Conservation (phyloP, 2,329 filamentous ascomycete genomes). For the Cucurbitaria berberidis region DNA sequence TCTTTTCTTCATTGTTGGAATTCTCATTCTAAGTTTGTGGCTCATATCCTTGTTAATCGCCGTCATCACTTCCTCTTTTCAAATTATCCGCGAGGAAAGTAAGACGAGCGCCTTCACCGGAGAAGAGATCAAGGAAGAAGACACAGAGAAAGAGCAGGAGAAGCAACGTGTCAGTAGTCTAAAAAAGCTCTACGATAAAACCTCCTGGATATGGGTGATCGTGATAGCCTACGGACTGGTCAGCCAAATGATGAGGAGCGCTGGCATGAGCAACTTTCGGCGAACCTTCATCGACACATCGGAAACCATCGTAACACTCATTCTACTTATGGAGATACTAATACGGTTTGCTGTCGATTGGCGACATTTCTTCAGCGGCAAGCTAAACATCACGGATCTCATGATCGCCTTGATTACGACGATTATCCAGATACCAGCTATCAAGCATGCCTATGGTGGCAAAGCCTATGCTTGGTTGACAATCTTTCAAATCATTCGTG, state of each 20-base stretch:
- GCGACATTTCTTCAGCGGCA: constrained; percentile 76
- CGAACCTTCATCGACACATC: constrained; percentile 70
- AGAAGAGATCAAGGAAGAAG: constrained; percentile 61
- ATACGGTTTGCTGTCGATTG: constrained; percentile 80
- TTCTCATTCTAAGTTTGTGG: constrained; percentile 95
- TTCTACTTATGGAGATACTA: constrained; percentile 82
- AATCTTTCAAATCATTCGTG: constrained; percentile 89
- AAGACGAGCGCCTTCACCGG: constrained; percentile 90
- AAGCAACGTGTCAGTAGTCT: constrained; percentile 58
- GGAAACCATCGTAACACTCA: constrained; percentile 76
- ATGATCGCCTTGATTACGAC: constrained; percentile 79
- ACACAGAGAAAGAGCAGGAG: constrained; percentile 34
- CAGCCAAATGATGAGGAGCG: constrained; percentile 77
- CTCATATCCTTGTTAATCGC: constrained; percentile 93
- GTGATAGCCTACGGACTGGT: constrained; percentile 83
- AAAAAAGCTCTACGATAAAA: constrained; percentile 77
- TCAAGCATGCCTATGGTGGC: constrained; percentile 67
- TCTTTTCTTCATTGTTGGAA: constrained; percentile 73
- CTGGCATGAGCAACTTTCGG: constrained; percentile 70
- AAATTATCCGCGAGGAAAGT: constrained; percentile 96
- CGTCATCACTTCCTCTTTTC: constrained; percentile 97
- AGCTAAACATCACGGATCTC: constrained; percentile 81
- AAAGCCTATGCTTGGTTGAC: constrained; percentile 85
- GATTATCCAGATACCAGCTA: constrained; percentile 82
- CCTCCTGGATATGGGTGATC: constrained; percentile 76